Percentiles rank a stretch among this genome's conserved stretches.
Conservation (phyloP, 495 filamentous ascomycete species). For the Aspergillus affinis region DNA sequence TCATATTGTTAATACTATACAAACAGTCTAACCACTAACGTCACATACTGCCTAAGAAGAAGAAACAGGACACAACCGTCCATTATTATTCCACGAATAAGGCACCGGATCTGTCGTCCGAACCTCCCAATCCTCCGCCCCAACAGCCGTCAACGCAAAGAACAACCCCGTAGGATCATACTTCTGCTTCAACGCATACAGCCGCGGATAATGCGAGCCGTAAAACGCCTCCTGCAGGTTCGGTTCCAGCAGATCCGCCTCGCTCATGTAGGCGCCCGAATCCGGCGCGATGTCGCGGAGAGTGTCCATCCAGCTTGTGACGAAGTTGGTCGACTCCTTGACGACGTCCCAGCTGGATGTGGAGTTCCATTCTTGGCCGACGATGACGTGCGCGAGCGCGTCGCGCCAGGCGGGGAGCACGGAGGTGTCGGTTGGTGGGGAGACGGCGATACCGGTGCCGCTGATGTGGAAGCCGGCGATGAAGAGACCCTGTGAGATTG, state of each 20-base stretch:
- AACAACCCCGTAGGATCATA: conserved; percentile 57
- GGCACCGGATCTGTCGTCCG: conserved; percentile 29
- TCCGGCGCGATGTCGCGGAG: conserved; percentile 46
- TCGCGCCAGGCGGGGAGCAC: conserved; percentile 57
- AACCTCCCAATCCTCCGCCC: conserved; percentile 52
- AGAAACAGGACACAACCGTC: conserved; percentile 30
- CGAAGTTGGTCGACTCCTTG: conserved; percentile 1
- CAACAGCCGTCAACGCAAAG: conserved; percentile 55
- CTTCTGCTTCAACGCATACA: conserved; percentile 52
- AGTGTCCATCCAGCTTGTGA: conserved; percentile 38
- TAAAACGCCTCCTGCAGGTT: conserved; percentile 63
- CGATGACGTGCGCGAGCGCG: conserved; percentile 53
- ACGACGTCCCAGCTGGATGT: conserved; percentile 18
- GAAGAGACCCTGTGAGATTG: conserved; percentile 14
- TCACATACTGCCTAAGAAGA: background rate
- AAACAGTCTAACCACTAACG: background rate
- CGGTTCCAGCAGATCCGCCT: conserved; percentile 59
- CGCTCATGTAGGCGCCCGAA: conserved; percentile 40
- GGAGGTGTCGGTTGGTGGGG: conserved; percentile 34
- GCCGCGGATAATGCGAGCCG: conserved; percentile 50
- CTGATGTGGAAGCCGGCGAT: conserved; percentile 43
- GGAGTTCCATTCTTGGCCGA: conserved; percentile 28
- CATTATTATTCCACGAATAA: conserved; percentile 33
- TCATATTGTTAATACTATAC: background rate
- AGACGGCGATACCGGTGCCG: conserved; percentile 50